phyloP scores from a whole-genome alignment of 1,139 yeast species.

The Blastobotrys petasosporus region DNA sequence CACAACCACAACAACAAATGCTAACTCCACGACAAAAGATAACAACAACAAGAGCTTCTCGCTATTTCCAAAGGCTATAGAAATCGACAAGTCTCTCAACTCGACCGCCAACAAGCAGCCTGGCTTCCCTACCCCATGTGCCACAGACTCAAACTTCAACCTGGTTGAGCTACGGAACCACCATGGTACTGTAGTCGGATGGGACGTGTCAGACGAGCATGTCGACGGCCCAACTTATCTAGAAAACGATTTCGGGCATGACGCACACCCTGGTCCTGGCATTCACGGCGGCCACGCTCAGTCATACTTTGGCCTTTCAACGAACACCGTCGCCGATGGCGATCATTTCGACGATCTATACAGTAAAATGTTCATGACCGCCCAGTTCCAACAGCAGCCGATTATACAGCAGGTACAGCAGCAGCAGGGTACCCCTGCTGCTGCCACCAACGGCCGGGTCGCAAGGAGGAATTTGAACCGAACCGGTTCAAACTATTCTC shows the following conservation, averaged over 20 bases:
- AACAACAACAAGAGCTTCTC: conserved; percentile 2
- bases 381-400: conserved; percentile 12
- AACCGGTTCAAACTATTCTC: conserved; percentile 5
- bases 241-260: background rate
- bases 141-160: conserved; percentile 24
- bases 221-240: conserved; percentile 1
- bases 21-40: too few species aligned
- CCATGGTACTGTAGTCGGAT: conserved; percentile 25
- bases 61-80: conserved; percentile 9
- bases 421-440: conserved; percentile 13
- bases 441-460: conserved; percentile 3
- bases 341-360: too few species aligned
- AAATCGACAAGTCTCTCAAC: conserved; percentile 4
- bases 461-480: conserved; percentile 1
- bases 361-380: too few species aligned
- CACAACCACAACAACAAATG: too few species aligned
- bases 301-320: too few species aligned
- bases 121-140: conserved; percentile 24
- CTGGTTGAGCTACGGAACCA: conserved; percentile 22
- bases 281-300: too few species aligned
- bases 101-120: background rate
- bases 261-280: too few species aligned
- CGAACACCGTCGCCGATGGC: too few species aligned
- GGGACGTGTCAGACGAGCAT: conserved; percentile 19
- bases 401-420: conserved; percentile 14